Evolutionary conservation across 768 basidiomycete genomes (phyloP).

Genomic region (Mrakia gelida): DNA sequence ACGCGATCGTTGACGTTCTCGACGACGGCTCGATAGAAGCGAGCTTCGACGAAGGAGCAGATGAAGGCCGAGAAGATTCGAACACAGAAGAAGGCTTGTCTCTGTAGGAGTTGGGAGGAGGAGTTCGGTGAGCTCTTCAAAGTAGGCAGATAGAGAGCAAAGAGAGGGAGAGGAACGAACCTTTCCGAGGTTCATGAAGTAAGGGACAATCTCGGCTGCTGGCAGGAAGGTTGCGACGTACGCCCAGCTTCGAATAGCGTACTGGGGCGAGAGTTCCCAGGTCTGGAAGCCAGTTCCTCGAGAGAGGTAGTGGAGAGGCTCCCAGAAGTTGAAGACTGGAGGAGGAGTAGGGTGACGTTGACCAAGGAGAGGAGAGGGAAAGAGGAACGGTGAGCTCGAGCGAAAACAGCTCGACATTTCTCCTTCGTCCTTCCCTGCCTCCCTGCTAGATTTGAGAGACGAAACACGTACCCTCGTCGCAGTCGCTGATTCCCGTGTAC

Average conservation of each 20-base stretch:
- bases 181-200: slow-evolving; percentile 56
- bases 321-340: slow-evolving; percentile 97
- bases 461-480: slow-evolving; percentile 76
- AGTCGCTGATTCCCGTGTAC: slow-evolving; percentile 92
- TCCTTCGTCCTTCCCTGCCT: neutral
- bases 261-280: slow-evolving; percentile 90
- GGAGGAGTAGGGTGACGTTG: slow-evolving; percentile 12
- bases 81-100: slow-evolving; percentile 81
- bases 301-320: slow-evolving; percentile 87
- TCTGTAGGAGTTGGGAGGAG: slow-evolving; percentile 49
- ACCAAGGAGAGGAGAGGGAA: slow-evolving; percentile 19
- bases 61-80: slow-evolving; percentile 71
- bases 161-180: slow-evolving; percentile 47
- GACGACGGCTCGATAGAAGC: slow-evolving; percentile 73
- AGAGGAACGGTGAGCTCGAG: slow-evolving; percentile 7
- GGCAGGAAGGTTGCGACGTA: slow-evolving; percentile 81
- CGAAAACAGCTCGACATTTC: neutral
- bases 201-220: slow-evolving; percentile 52
- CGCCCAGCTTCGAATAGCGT: slow-evolving; percentile 90
- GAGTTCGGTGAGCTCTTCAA: neutral
- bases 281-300: slow-evolving; percentile 90
- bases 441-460: neutral
- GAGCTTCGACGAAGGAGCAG: slow-evolving; percentile 71
- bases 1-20: slow-evolving; percentile 81
- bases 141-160: neutral